These are phyloP conservation scores for Penicillium sp. DNA, from an alignment of 2,329 filamentous ascomycete genomes.

Conservation along the genomic window DNA sequence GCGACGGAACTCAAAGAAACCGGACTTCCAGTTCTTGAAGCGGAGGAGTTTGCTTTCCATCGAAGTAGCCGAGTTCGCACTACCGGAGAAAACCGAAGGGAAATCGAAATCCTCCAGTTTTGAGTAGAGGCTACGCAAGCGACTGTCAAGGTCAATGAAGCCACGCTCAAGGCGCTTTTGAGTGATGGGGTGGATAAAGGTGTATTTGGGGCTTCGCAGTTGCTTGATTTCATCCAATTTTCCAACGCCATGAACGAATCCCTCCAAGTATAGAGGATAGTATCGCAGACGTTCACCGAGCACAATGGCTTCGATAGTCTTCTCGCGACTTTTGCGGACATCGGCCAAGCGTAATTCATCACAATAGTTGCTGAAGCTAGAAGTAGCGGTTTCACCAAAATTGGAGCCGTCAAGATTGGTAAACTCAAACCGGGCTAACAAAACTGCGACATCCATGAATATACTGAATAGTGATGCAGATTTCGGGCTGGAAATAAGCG, in stretches of 20 bases:
- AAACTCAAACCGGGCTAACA: slow-evolving; percentile 60
- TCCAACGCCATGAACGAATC: slow-evolving; percentile 86
- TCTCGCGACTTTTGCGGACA: slow-evolving; percentile 77
- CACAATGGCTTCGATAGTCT: slow-evolving; percentile 86
- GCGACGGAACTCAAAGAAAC: slow-evolving; percentile 72
- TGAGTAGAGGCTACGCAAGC: slow-evolving; percentile 67
- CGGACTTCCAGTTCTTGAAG: slow-evolving; percentile 79
- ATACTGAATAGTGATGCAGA: slow-evolving; percentile 58
- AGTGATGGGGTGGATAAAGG: slow-evolving; percentile 68
- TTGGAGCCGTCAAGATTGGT: slow-evolving; percentile 62
- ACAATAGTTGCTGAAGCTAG: slow-evolving; percentile 60
- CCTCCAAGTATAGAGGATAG: slow-evolving; percentile 80
- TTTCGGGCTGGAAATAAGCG: slow-evolving; percentile 58
- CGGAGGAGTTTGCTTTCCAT: slow-evolving; percentile 73
- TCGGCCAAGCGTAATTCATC: slow-evolving; percentile 76
- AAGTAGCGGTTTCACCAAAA: slow-evolving; percentile 60
- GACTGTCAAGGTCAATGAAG: slow-evolving; percentile 72
- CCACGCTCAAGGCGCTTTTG: slow-evolving; percentile 79
- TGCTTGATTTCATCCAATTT: slow-evolving; percentile 74
- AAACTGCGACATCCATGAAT: slow-evolving; percentile 60
- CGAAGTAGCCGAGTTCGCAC: slow-evolving; percentile 78
- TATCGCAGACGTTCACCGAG: slow-evolving; percentile 84
- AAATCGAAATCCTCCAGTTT: slow-evolving; percentile 89
- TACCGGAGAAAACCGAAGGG: slow-evolving; percentile 81
- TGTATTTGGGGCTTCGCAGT: slow-evolving; percentile 67